A percentile compares a stretch with the other conserved stretches of the same genome.
These are phyloP conservation scores for Melampsora medusae DNA, from an alignment of 1,284 basidiomycete species.

Conservation along the genomic window DNA sequence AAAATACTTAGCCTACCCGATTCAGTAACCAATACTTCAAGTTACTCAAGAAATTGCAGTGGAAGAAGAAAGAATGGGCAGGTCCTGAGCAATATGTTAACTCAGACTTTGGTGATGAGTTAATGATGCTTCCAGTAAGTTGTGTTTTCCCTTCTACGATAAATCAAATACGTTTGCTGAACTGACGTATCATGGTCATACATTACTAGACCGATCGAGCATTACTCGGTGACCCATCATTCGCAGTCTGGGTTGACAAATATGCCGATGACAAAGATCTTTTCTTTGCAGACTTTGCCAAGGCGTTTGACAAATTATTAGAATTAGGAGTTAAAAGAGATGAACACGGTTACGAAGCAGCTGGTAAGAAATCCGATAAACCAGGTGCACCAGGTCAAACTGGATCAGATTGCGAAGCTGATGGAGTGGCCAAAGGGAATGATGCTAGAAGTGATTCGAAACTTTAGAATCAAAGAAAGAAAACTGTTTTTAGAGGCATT, in stretches of 20 bases:
- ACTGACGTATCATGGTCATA: background rate
- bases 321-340: constrained; percentile 52
- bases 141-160: constrained; percentile 6
- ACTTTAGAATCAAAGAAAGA: background rate
- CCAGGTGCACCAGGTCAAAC: constrained; percentile 21
- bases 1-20: constrained; percentile 59
- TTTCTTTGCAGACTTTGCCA: constrained; percentile 61
- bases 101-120: constrained; percentile 57
- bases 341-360: constrained; percentile 17
- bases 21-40: constrained; percentile 60
- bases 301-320: constrained; percentile 55
- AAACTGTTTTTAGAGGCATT: too few relatives aligned
- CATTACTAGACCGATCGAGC: constrained; percentile 57
- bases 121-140: constrained; percentile 63
- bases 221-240: constrained; percentile 56
- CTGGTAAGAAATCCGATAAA: constrained; percentile 17
- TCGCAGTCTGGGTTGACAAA: constrained; percentile 57
- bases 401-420: constrained; percentile 30
- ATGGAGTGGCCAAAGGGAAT: constrained; percentile 8
- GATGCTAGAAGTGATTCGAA: constrained; percentile 1
- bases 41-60: constrained; percentile 56
- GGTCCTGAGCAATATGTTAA: constrained; percentile 59
- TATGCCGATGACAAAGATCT: constrained; percentile 60
- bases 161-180: background rate
- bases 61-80: constrained; percentile 60